Base-by-base conservation (phyloP, 495 filamentous ascomycete species). In the Aspergillus asperescens region DNA sequence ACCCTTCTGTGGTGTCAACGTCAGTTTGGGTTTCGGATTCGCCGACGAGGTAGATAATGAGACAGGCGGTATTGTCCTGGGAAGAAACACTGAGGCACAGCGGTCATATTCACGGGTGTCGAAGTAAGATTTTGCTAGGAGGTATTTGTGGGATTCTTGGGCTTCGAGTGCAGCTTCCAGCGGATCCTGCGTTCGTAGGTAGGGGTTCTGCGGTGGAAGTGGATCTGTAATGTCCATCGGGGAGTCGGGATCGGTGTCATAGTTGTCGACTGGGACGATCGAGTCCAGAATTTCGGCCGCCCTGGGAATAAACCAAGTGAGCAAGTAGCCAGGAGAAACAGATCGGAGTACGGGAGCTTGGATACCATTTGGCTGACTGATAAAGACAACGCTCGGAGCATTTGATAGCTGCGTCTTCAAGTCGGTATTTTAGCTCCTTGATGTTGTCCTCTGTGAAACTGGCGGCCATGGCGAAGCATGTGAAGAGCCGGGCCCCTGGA, bases 371-470 rank as follows among this genome's bases (percentile, higher is more conserved):
- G 12, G 94, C 84, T 13, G 90, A 90, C 57, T 96, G 90, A 66
- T 96, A 97, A 3, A 99, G 80, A 72, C 94, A 95, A 63, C 94
- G 76, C 58, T 99, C 94, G 0, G 89, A 93, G 74, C 90, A 96
- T 62, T 90, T 89, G 1, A 95, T 77, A 0, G 89, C 83, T 19
- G 92, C 89, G 51, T 87, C 83, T 63, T 95, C 88, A 37, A 97
- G 77, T 7, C 84, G 77, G 20, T 74, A 78, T 63, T 82, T 77
- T 23, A 86, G 68, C 51, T 80, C 71, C 40, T 64, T 66, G 44
- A 75, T 64, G 19, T 66, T 64, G 5, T 75, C 72, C 16, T 70
- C 65, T 0, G 65, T 71, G 34, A 75, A 63, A 25, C 62, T 55
- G 38, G 53, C 56, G 16, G 60, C 70, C 74, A 77, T 77, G 43